These are phyloP conservation scores for Parasarocladium wereldwijsianum DNA, from an alignment of 2,329 filamentous ascomycete genomes.

Conservation along the genomic window DNA sequence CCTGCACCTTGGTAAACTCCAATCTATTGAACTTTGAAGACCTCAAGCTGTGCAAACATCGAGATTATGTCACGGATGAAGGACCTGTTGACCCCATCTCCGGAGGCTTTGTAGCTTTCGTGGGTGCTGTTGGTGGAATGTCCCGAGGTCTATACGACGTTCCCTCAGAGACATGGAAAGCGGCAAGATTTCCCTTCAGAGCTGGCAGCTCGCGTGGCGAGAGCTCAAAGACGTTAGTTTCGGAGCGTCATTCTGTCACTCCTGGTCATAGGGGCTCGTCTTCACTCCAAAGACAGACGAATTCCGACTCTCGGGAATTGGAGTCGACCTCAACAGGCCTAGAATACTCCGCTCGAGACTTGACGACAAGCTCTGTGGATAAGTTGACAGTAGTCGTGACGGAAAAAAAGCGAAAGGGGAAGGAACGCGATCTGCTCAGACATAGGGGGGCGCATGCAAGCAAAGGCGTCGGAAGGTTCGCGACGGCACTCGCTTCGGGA, in stretches of 20 bases:
- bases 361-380: no score
- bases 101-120: constrained; percentile 56
- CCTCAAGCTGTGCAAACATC: constrained; percentile 18
- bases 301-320: no score
- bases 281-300: no score
- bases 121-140: constrained; percentile 48
- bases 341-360: no score
- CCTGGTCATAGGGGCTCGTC: no score
- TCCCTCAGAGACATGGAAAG: constrained; percentile 32
- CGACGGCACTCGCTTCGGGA: constrained; percentile 69
- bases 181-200: neutral
- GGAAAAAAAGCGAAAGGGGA: constrained; percentile 32
- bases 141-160: constrained; percentile 59
- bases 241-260: no score
- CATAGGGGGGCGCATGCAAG: constrained; percentile 43
- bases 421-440: constrained; percentile 59
- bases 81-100: constrained; percentile 37
- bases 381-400: no score
- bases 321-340: no score
- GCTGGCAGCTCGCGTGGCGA: no score
- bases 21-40: constrained; percentile 18
- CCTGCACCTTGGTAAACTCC: neutral
- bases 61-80: constrained; percentile 1
- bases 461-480: constrained; percentile 70
- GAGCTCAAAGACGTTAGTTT: no score